Percentiles rank a stretch among this genome's conserved stretches.
These are phyloP conservation scores for Aspergillus spinulosporus DNA, from an alignment of 2,329 filamentous ascomycete species.

Conservation along the genomic window DNA sequence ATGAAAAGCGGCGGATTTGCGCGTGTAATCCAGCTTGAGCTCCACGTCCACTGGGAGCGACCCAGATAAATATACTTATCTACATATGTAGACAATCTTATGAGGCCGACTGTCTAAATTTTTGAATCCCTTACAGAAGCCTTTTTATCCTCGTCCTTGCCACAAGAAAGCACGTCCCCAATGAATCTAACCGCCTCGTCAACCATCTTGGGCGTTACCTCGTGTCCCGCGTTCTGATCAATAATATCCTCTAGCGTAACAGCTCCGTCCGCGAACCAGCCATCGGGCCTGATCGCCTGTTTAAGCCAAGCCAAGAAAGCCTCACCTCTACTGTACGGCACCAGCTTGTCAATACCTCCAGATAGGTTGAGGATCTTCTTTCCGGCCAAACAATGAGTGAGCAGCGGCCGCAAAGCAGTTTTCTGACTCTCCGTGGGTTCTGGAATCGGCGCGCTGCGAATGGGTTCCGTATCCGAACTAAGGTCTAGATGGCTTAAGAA, in stretches of 20 bases:
- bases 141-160: constrained; percentile 20
- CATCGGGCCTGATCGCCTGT: constrained; percentile 37
- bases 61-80: too few relatives aligned
- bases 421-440: constrained; percentile 47
- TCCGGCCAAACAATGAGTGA: constrained; percentile 47
- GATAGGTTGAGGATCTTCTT: constrained; percentile 57
- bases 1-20: not conserved
- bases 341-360: constrained; percentile 60
- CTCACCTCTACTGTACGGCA: constrained; percentile 59
- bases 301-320: constrained; percentile 60
- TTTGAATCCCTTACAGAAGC: constrained; percentile 38
- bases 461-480: constrained; percentile 22
- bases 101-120: constrained; percentile 25
- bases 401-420: constrained; percentile 43
- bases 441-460: constrained; percentile 35
- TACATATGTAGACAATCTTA: too few relatives aligned
- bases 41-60: too few relatives aligned
- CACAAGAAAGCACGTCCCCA: constrained; percentile 39
- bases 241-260: constrained; percentile 59
- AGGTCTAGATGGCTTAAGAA: constrained; percentile 58
- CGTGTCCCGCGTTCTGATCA: constrained; percentile 59
- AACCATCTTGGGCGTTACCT: constrained; percentile 59
- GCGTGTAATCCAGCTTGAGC: too few relatives aligned
- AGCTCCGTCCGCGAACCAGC: constrained; percentile 53
- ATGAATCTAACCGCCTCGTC: constrained; percentile 58